These are phyloP conservation scores for Fusarium subtropicale DNA, from an alignment of 2,329 filamentous ascomycete species.

Conservation along the genomic window DNA sequence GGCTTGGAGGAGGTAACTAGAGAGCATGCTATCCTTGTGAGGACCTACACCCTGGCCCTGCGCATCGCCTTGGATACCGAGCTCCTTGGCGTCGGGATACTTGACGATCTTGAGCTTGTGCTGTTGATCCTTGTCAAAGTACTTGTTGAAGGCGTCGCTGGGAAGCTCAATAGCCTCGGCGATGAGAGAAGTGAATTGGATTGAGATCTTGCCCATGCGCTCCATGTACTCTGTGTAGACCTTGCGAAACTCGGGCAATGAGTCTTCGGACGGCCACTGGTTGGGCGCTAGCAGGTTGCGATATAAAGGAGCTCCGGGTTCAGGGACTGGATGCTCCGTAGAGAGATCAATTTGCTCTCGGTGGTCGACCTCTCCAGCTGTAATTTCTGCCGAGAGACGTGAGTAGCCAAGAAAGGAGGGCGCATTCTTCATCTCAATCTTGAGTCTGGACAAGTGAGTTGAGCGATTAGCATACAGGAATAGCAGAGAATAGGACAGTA, in stretches of 20 bases:
- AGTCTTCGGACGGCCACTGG: slow-evolving; percentile 78
- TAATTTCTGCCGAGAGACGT: slow-evolving; percentile 74
- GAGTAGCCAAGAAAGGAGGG: slow-evolving; percentile 79
- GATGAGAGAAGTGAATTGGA: slow-evolving; percentile 81
- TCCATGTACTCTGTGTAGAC: slow-evolving; percentile 80
- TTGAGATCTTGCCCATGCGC: slow-evolving; percentile 78
- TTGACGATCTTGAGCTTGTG: slow-evolving; percentile 93
- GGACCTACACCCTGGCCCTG: slow-evolving; percentile 76
- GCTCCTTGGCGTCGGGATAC: slow-evolving; percentile 78
- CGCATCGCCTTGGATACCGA: slow-evolving; percentile 59
- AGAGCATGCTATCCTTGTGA: slow-evolving; percentile 88
- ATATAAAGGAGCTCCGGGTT: slow-evolving; percentile 72
- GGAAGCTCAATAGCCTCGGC: slow-evolving; percentile 85
- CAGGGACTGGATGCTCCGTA: slow-evolving; percentile 77
- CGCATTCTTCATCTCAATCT: slow-evolving; percentile 79
- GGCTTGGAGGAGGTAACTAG: slow-evolving; percentile 84
- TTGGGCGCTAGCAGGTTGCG: slow-evolving; percentile 81
- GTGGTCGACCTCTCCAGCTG: slow-evolving; percentile 80
- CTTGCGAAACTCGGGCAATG: slow-evolving; percentile 74
- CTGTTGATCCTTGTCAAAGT: slow-evolving; percentile 80
- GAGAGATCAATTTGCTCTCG: slow-evolving; percentile 89
- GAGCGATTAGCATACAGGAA: background rate
- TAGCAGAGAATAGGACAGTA: background rate
- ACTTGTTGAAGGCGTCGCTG: slow-evolving; percentile 76
- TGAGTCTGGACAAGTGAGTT: slow-evolving; percentile 57